Evolutionary conservation across 1,284 basidiomycete species (phyloP).

Genomic region (Cryptococcus sp.): DNA sequence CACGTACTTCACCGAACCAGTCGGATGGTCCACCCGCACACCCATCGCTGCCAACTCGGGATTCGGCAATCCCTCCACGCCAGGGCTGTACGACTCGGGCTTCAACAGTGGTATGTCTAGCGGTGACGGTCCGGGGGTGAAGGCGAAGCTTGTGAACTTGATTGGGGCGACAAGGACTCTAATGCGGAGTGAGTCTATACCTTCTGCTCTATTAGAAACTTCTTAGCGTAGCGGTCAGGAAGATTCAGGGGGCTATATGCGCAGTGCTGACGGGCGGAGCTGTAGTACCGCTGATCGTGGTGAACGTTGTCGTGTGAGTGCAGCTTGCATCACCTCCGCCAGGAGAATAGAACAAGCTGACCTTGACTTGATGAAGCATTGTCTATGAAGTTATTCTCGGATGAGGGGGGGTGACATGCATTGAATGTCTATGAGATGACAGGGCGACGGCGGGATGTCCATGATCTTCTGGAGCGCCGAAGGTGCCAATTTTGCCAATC

Average conservation of each 20-base stretch:
- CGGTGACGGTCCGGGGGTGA: constrained; percentile 66
- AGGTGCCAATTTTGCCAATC: too few relatives aligned
- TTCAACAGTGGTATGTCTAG: constrained; percentile 38
- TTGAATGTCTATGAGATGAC: too few relatives aligned
- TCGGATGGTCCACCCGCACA: constrained; percentile 83
- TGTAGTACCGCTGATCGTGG: constrained; percentile 77
- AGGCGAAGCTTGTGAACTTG: constrained; percentile 81
- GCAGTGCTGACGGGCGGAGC: neutral
- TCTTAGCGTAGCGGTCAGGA: too few relatives aligned
- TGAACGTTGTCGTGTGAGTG: constrained; percentile 67
- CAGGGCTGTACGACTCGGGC: constrained; percentile 30
- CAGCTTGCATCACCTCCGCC: neutral
- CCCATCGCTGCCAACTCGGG: constrained; percentile 46
- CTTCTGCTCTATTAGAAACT: too few relatives aligned
- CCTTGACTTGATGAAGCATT: constrained; percentile 52
- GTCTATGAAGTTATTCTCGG: constrained; percentile 73
- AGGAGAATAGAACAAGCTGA: neutral
- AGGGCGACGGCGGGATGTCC: too few relatives aligned
- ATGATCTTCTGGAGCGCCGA: too few relatives aligned
- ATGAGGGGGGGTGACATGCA: constrained; percentile 14
- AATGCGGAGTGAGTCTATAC: constrained; percentile 76
- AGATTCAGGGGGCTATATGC: neutral
- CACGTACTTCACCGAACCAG: too few relatives aligned
- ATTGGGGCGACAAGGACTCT: constrained; percentile 91
- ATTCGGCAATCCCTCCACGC: constrained; percentile 42